A percentile compares a stretch with the other conserved stretches of the same genome.
Evolutionary conservation across 495 filamentous ascomycete genomes (phyloP).

Genomic region (Podospora pseudoanserina): DNA sequence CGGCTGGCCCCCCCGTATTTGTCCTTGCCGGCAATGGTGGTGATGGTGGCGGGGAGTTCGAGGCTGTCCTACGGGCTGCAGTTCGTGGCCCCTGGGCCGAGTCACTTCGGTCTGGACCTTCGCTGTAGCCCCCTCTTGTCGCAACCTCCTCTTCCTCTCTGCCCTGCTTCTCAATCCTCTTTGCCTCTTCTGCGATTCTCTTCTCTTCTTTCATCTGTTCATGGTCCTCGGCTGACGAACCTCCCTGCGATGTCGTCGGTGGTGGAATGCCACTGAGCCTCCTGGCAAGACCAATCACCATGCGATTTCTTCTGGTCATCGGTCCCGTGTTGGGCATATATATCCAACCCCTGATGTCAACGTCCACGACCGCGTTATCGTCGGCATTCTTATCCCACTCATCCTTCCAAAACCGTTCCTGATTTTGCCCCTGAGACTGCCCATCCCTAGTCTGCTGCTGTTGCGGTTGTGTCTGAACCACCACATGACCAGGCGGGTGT

Average conservation of each 20-base stretch:
- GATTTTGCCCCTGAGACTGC: slow-evolving; percentile 31
- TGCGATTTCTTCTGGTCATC: slow-evolving; percentile 81
- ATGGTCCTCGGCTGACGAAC: slow-evolving; percentile 30
- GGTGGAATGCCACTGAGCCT: slow-evolving; percentile 80
- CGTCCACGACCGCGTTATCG: slow-evolving; percentile 79
- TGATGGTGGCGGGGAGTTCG: slow-evolving; percentile 31
- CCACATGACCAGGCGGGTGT: slow-evolving; percentile 5
- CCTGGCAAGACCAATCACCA: slow-evolving; percentile 78
- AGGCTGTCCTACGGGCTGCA: slow-evolving; percentile 17
- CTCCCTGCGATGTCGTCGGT: slow-evolving; percentile 35
- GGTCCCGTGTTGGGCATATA: slow-evolving; percentile 80
- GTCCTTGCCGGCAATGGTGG: slow-evolving; percentile 33
- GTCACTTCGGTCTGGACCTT: slow-evolving; percentile 36
- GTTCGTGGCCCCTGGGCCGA: slow-evolving; percentile 19
- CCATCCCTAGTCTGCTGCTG: slow-evolving; percentile 10
- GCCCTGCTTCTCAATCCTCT: slow-evolving; percentile 66
- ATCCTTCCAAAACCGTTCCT: slow-evolving; percentile 63
- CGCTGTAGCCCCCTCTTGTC: slow-evolving; percentile 56
- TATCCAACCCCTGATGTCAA: slow-evolving; percentile 93
- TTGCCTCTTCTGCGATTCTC: slow-evolving; percentile 65
- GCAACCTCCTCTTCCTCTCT: slow-evolving; percentile 67
- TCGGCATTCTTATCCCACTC: slow-evolving; percentile 70
- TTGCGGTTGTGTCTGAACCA: slow-evolving; percentile 7
- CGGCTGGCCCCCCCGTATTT: slow-evolving; percentile 53
- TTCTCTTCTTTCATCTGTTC: slow-evolving; percentile 53